Conservation (phyloP, 805 yeast genomes). For the Ogataea parapolymorpha region DNA sequence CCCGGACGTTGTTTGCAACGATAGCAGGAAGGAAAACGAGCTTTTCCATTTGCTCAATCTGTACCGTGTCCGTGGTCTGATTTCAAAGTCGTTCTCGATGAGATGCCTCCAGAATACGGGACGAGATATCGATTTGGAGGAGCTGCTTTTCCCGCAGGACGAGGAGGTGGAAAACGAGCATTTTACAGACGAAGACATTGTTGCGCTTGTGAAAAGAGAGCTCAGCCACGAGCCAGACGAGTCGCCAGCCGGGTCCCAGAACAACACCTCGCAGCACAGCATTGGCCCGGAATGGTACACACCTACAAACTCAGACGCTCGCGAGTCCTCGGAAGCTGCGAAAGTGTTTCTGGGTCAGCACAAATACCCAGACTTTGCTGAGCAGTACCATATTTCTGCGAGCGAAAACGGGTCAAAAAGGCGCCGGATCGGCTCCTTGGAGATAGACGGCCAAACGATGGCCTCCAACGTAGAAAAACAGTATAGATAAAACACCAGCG, state of each 20-base stretch:
- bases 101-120: conserved; percentile 4
- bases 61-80: conserved; percentile 15
- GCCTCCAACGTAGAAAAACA: neutral
- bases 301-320: neutral
- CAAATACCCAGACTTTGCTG: conserved; percentile 19
- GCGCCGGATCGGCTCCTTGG: conserved; percentile 7
- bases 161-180: conserved; percentile 33
- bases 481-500: neutral
- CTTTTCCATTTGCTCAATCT: conserved; percentile 21
- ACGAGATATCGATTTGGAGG: conserved; percentile 24
- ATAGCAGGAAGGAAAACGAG: conserved; percentile 23
- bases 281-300: neutral
- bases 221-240: conserved; percentile 1
- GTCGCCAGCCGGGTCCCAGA: neutral
- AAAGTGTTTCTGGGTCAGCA: neutral
- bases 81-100: conserved; percentile 11
- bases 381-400: conserved; percentile 16
- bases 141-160: conserved; percentile 36
- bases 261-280: neutral
- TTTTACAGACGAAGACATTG: conserved; percentile 35
- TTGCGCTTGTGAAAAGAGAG: conserved; percentile 25
- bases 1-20: conserved; percentile 2
- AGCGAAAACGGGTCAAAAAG: conserved; percentile 5
- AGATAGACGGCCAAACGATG: neutral
- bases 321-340: neutral